Conservation (phyloP, 768 basidiomycete genomes). For the Mycena sanguinolenta region DNA sequence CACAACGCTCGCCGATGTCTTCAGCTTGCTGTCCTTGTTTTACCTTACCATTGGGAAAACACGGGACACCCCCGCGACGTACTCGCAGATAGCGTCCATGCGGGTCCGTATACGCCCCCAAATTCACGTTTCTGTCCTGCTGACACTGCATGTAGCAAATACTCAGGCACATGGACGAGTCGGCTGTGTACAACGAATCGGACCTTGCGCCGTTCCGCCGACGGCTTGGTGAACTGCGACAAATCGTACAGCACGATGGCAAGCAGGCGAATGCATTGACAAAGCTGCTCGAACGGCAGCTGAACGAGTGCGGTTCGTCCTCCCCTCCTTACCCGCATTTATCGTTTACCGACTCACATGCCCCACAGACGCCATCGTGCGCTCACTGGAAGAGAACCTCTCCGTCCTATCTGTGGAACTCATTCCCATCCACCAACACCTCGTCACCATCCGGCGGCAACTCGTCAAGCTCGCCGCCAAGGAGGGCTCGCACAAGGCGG, state of each 20-base stretch:
- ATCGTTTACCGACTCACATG: not conserved
- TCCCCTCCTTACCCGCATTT: not conserved
- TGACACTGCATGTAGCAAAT: conserved; percentile 76
- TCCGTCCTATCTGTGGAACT: conserved; percentile 92
- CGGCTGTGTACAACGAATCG: conserved; percentile 91
- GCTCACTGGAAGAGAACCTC: conserved; percentile 85
- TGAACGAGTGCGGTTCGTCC: conserved; percentile 90
- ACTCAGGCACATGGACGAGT: conserved; percentile 95
- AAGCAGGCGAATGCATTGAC: conserved; percentile 91
- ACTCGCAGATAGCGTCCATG: conserved; percentile 97
- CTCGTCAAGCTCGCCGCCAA: conserved; percentile 91
- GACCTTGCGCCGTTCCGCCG: conserved; percentile 91
- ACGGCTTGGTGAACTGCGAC: conserved; percentile 84
- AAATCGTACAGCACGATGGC: conserved; percentile 88
- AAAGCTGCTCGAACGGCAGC: conserved; percentile 89
- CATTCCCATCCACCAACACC: conserved; percentile 88
- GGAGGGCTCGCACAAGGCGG: conserved; percentile 85
- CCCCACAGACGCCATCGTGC: conserved; percentile 80
- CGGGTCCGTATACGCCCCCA: conserved; percentile 71
- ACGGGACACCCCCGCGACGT: conserved; percentile 93
- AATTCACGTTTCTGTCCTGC: conserved; percentile 24
- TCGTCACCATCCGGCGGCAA: conserved; percentile 90
- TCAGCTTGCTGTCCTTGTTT: conserved; percentile 94
- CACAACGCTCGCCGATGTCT: conserved; percentile 95
- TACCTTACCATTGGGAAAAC: conserved; percentile 98